Conservation (phyloP, 208 protist genomes). For the Acanthamoeba lenticulata region DNA sequence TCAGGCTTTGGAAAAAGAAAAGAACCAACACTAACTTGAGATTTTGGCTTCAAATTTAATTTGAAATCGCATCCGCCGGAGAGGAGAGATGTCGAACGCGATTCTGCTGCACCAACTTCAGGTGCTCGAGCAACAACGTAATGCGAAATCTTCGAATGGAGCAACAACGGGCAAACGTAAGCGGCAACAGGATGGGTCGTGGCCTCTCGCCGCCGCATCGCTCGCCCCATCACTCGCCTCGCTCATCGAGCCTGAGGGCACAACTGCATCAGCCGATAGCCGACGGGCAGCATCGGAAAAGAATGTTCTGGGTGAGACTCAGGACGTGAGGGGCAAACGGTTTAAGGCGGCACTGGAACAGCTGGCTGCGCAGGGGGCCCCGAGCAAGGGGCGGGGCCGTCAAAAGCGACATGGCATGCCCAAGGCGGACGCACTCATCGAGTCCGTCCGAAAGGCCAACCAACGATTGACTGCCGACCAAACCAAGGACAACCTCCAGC, state of each 20-base stretch:
- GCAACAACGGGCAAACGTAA: background rate
- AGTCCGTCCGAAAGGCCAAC: background rate
- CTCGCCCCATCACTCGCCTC: no score
- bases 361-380: background rate
- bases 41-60: no score
- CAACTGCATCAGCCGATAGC: background rate
- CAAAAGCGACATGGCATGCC: background rate
- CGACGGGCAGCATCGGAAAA: background rate
- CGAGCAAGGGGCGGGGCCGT: background rate
- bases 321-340: background rate
- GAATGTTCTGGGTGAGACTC: no score
- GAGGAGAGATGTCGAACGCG: background rate
- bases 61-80: background rate
- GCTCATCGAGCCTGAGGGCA: background rate
- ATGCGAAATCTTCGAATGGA: background rate
- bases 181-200: background rate
- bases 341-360: conserved; percentile 17
- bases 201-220: no score
- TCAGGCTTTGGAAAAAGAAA: background rate
- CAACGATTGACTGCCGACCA: background rate
- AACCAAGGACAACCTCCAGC: background rate
- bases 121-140: background rate
- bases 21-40: background rate
- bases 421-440: background rate
- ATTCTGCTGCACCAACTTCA: conserved; percentile 34